These are phyloP conservation scores for Rhizoctonia solani DNA, from an alignment of 1,284 basidiomycete species.

Conservation along the genomic window DNA sequence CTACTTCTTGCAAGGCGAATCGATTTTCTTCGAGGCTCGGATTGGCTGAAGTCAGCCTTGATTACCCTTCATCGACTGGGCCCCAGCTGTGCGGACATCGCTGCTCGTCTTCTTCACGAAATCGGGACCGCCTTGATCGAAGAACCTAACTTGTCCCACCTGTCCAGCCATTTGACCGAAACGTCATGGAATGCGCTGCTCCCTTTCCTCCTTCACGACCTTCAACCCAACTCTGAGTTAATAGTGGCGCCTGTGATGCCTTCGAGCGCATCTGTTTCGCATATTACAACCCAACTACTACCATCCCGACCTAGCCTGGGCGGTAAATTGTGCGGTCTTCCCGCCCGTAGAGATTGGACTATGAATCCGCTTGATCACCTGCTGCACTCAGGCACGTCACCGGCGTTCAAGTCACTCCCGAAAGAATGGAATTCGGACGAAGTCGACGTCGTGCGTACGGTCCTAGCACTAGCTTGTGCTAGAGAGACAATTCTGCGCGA, in stretches of 20 bases:
- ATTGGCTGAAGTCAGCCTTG: slow-evolving; percentile 69
- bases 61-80: slow-evolving; percentile 57
- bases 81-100: slow-evolving; percentile 68
- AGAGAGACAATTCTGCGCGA: slow-evolving; percentile 45
- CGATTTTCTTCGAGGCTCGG: slow-evolving; percentile 1
- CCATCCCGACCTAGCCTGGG: slow-evolving; percentile 27
- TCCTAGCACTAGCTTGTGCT: slow-evolving; percentile 60
- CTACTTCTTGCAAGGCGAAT: slow-evolving; percentile 1
- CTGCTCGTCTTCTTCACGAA: slow-evolving; percentile 49
- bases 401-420: slow-evolving; percentile 70
- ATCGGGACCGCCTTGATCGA: slow-evolving; percentile 52
- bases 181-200: slow-evolving; percentile 56
- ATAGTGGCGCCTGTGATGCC: slow-evolving; percentile 42
- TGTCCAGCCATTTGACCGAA: slow-evolving; percentile 55
- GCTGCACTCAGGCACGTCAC: slow-evolving; percentile 74
- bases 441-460: slow-evolving; percentile 72
- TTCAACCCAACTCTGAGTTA: slow-evolving; percentile 45
- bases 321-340: slow-evolving; percentile 54
- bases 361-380: slow-evolving; percentile 78
- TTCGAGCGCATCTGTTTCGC: slow-evolving; percentile 45
- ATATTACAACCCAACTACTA: slow-evolving; percentile 29
- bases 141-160: slow-evolving; percentile 48
- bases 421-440: slow-evolving; percentile 80
- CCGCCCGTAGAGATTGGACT: slow-evolving; percentile 73
- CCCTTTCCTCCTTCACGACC: slow-evolving; percentile 61